phyloP scores from a whole-genome alignment of 2,329 filamentous ascomycete genomes.

The Tolypocladium pustulatum region DNA sequence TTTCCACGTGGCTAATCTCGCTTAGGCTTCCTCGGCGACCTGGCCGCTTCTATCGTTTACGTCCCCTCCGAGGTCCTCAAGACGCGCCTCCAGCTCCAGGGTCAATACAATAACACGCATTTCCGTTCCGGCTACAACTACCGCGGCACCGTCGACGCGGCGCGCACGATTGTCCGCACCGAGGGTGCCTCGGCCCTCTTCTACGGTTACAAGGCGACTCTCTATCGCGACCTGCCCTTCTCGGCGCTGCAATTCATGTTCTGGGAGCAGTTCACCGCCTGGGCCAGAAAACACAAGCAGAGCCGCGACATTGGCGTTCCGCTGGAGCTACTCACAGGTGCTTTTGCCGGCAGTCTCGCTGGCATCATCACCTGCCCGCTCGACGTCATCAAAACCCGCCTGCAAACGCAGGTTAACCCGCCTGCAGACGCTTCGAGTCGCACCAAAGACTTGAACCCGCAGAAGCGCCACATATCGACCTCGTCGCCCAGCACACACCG shows the following conservation, averaged over 20 bases:
- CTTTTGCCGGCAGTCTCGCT: constrained; percentile 80
- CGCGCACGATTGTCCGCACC: constrained; percentile 68
- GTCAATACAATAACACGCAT: constrained; percentile 86
- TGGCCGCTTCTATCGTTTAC: constrained; percentile 86
- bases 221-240: constrained; percentile 90
- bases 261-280: constrained; percentile 84
- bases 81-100: constrained; percentile 91
- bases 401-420: constrained; percentile 75
- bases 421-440: constrained; percentile 15
- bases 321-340: constrained; percentile 81
- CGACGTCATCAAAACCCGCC: constrained; percentile 92
- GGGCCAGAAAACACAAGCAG: constrained; percentile 69
- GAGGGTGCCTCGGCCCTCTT: constrained; percentile 85
- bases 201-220: constrained; percentile 92
- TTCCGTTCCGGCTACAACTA: constrained; percentile 97
- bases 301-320: constrained; percentile 76
- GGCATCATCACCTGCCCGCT: constrained; percentile 92
- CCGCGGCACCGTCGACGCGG: constrained; percentile 71
- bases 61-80: constrained; percentile 97
- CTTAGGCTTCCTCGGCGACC: constrained; percentile 79
- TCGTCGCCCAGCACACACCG: constrained; percentile 80
- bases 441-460: constrained; percentile 28
- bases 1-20: not conserved
- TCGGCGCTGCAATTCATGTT: constrained; percentile 96
- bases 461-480: constrained; percentile 73